Conservation (phyloP, 139 green algal genomes). For the Chlorella sp. region DNA sequence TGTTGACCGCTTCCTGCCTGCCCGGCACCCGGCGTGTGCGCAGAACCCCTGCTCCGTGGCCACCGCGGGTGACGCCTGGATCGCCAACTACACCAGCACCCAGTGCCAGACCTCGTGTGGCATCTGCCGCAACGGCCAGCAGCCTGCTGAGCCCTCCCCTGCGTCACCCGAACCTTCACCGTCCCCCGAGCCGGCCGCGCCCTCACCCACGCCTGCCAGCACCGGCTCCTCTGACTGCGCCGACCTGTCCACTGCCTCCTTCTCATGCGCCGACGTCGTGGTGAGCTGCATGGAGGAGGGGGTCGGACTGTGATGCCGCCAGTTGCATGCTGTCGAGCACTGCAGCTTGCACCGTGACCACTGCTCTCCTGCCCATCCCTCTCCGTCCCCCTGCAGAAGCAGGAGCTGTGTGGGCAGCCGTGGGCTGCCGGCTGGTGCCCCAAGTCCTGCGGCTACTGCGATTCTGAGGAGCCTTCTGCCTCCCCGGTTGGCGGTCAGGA, state of each 20-base stretch:
- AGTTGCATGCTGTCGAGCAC: too few species aligned
- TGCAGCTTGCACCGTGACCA: too few species aligned
- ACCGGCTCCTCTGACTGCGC: background rate
- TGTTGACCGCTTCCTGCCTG: background rate
- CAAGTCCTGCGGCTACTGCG: background rate
- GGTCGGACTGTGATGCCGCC: too few species aligned
- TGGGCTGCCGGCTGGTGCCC: background rate
- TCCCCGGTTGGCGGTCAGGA: background rate
- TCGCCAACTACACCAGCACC: background rate
- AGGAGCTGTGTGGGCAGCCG: background rate
- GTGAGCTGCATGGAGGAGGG: background rate
- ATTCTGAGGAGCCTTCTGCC: background rate
- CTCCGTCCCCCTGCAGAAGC: background rate
- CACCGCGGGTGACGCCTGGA: background rate
- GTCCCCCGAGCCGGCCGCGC: background rate
- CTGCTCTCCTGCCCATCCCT: background rate
- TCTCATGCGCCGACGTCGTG: background rate
- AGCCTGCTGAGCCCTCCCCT: background rate
- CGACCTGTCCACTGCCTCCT: background rate
- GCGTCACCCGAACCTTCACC: background rate
- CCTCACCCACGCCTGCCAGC: background rate
- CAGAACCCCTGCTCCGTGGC: constrained; percentile 4
- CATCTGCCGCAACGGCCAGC: background rate
- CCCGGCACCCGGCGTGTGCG: background rate
- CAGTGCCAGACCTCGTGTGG: background rate